phyloP scores from a whole-genome alignment of 2,329 filamentous ascomycete genomes.

The Penicillium sumatraense region DNA sequence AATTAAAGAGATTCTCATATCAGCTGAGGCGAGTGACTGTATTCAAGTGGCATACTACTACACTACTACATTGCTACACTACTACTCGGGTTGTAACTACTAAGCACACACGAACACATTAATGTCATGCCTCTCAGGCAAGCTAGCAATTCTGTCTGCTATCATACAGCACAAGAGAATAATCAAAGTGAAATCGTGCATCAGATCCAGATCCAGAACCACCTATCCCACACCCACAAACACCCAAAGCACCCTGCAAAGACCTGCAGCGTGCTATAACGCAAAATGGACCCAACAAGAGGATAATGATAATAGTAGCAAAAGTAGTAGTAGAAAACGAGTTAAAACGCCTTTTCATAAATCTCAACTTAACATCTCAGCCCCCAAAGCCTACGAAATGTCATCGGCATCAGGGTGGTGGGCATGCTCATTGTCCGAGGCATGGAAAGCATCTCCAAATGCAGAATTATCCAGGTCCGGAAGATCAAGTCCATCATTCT shows the following conservation, averaged over 20 bases:
- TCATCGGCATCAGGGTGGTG: constrained; percentile 47
- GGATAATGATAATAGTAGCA: too few species aligned
- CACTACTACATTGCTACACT: not conserved
- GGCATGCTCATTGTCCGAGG: constrained; percentile 52
- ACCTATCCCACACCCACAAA: constrained; percentile 22
- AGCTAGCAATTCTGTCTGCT: constrained; percentile 8
- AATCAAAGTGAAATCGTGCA: constrained; percentile 14
- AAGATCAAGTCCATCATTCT: constrained; percentile 57
- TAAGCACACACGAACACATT: too few species aligned
- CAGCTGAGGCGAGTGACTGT: too few species aligned
- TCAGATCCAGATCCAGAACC: constrained; percentile 15
- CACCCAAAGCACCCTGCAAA: constrained; percentile 17
- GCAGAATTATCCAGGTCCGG: constrained; percentile 77
- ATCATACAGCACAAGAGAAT: constrained; percentile 15
- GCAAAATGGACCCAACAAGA: constrained; percentile 14
- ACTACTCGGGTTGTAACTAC: not conserved
- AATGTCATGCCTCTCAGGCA: constrained; percentile 4
- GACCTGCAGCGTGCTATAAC: constrained; percentile 14
- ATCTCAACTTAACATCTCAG: constrained; percentile 1
- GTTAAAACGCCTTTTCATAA: constrained; percentile 20
- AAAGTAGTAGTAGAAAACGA: too few species aligned
- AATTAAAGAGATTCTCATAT: not conserved
- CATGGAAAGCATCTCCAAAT: constrained; percentile 82
- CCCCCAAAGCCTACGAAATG: constrained; percentile 35
- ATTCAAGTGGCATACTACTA: not conserved